phyloP scores from a whole-genome alignment of 1,284 basidiomycete genomes.

The Apiotrichum laibachii region DNA sequence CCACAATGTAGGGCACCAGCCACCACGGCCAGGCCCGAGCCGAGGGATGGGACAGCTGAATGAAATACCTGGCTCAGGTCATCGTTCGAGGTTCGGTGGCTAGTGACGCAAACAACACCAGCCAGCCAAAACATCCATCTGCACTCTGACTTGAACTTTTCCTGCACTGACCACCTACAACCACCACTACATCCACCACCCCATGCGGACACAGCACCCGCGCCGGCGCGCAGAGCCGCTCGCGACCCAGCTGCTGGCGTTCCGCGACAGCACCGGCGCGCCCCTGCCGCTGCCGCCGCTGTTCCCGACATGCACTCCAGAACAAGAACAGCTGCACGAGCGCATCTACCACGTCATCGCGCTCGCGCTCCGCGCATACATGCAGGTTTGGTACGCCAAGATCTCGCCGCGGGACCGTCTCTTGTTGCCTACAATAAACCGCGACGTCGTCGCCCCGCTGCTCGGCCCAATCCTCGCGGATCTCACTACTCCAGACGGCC shows the following conservation, averaged over 20 bases:
- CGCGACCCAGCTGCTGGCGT: conserved; percentile 13
- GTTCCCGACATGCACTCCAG: conserved; percentile 4
- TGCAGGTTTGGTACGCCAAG: conserved; percentile 40
- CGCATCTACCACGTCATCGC: conserved; percentile 19
- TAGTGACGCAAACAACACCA: no score
- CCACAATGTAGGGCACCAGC: no score
- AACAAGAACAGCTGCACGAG: conserved; percentile 12
- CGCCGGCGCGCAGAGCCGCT: conserved; percentile 10
- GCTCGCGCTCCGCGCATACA: conserved; percentile 32
- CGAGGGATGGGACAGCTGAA: no score
- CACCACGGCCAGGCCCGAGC: no score
- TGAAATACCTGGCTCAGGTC: no score
- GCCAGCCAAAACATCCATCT: no score
- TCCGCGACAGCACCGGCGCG: background rate
- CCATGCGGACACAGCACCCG: conserved; percentile 6
- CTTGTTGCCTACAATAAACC: conserved; percentile 15
- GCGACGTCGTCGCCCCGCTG: conserved; percentile 16
- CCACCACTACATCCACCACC: background rate
- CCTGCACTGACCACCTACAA: background rate
- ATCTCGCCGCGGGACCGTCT: conserved; percentile 39
- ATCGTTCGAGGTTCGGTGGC: no score
- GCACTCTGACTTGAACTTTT: no score
- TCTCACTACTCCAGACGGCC: conserved; percentile 13
- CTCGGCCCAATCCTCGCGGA: conserved; percentile 28
- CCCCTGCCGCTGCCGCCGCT: conserved; percentile 2